Conservation (phyloP, 2,329 filamentous ascomycete species). For the Graphilbum fragrans region DNA sequence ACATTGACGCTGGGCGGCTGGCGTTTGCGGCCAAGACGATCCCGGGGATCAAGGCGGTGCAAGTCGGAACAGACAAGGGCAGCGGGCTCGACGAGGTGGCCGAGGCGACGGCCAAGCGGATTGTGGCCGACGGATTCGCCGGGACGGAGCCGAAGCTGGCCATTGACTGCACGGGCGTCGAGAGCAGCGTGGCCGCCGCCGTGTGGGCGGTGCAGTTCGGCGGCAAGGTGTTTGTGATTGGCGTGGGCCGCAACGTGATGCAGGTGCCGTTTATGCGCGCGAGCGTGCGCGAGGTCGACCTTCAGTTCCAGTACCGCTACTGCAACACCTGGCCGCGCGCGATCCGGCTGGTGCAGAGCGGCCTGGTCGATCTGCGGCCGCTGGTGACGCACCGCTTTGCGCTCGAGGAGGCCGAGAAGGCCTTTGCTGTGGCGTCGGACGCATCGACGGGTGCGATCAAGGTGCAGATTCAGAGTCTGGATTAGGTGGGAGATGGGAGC, state of each 20-base stretch:
- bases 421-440: conserved; percentile 80
- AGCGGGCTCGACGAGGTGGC: conserved; percentile 36
- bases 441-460: conserved; percentile 94
- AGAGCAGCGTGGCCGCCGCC: conserved; percentile 73
- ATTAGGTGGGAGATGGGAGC: conserved; percentile 21
- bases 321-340: conserved; percentile 92
- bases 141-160: conserved; percentile 71
- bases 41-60: conserved; percentile 69
- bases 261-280: conserved; percentile 91
- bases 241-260: conserved; percentile 91
- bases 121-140: conserved; percentile 55
- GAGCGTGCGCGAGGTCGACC: conserved; percentile 81
- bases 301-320: conserved; percentile 96
- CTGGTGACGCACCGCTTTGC: conserved; percentile 81
- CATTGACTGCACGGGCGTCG: conserved; percentile 90
- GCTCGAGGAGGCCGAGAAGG: conserved; percentile 77
- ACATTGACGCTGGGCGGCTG: conserved; percentile 79
- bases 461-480: conserved; percentile 76
- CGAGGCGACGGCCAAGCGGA: conserved; percentile 58
- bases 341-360: conserved; percentile 75
- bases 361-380: conserved; percentile 67
- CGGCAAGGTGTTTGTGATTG: conserved; percentile 93
- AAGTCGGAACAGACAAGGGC: conserved; percentile 32
- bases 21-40: conserved; percentile 75
- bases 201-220: conserved; percentile 91